phyloP scores from a whole-genome alignment of 2,329 filamentous ascomycete species.

The Aspergillus sp. region DNA sequence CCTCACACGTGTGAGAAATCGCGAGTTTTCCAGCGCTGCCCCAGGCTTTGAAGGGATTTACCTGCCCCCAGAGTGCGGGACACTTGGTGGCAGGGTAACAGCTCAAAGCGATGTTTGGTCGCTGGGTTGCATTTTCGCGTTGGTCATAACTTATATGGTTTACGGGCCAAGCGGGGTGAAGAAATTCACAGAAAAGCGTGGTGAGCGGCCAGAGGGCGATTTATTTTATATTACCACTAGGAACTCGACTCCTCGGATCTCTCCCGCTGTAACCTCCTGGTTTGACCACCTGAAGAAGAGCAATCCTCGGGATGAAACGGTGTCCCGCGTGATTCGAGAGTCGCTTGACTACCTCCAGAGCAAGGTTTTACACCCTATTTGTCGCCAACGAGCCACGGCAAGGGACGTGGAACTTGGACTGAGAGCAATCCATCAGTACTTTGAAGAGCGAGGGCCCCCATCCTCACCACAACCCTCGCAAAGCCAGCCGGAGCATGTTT shows the following conservation, averaged over 20 bases:
- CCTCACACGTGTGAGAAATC: conserved; percentile 37
- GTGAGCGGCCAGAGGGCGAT: conserved; percentile 21
- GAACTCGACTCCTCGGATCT: conserved; percentile 5
- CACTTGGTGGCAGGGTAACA: conserved; percentile 28
- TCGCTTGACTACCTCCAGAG: conserved; percentile 30
- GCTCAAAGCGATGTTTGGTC: conserved; percentile 44
- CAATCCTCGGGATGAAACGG: conserved; percentile 3
- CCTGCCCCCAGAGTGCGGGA: conserved; percentile 35
- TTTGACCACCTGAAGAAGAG: conserved; percentile 12
- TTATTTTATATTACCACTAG: conserved; percentile 16
- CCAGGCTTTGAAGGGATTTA: conserved; percentile 36
- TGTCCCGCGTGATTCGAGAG: conserved; percentile 23
- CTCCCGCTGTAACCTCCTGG: conserved; percentile 15
- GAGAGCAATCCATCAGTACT: conserved; percentile 10
- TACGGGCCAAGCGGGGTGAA: conserved; percentile 29
- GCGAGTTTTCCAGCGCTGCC: conserved; percentile 23
- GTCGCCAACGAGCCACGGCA: conserved; percentile 17
- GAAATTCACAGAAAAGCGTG: conserved; percentile 19
- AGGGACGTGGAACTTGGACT: conserved; percentile 22
- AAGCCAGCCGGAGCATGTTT: not conserved
- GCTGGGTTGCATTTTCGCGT: conserved; percentile 41
- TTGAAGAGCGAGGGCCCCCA: not conserved
- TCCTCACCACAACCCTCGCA: not conserved
- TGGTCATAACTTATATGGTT: conserved; percentile 40
- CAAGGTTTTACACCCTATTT: conserved; percentile 23